These are phyloP conservation scores for Verticillium albo-atrum DNA, from an alignment of 2,329 filamentous ascomycete species.

Conservation along the genomic window DNA sequence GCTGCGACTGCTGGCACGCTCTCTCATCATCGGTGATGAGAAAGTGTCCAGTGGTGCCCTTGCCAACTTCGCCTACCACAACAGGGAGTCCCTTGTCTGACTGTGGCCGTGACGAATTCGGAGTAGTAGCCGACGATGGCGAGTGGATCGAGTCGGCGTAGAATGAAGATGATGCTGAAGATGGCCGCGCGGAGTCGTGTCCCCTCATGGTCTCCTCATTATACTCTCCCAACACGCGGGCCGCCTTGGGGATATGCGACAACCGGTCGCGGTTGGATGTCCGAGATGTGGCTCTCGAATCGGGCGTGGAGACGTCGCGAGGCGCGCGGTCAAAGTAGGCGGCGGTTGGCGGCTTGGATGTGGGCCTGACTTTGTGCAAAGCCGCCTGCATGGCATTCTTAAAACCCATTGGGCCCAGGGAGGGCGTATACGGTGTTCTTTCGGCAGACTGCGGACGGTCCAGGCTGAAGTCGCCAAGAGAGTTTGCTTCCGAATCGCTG, in stretches of 20 bases:
- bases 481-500: too few relatives aligned
- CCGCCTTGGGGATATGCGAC: not conserved
- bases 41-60: slow-evolving; percentile 6
- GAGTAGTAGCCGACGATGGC: slow-evolving; percentile 29
- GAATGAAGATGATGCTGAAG: slow-evolving; percentile 19
- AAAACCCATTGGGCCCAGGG: slow-evolving; percentile 15
- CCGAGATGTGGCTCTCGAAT: slow-evolving; percentile 5
- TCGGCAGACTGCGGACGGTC: not conserved
- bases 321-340: slow-evolving; percentile 6
- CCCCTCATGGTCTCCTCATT: slow-evolving; percentile 3
- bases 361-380: slow-evolving; percentile 16
- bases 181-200: slow-evolving; percentile 6
- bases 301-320: slow-evolving; percentile 3
- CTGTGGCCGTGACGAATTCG: slow-evolving; percentile 33
- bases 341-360: slow-evolving; percentile 10
- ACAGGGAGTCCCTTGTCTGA: slow-evolving; percentile 28
- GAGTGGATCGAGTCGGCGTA: slow-evolving; percentile 30
- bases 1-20: slow-evolving; percentile 7
- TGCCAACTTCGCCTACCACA: slow-evolving; percentile 8
- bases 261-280: slow-evolving; percentile 10
- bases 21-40: slow-evolving; percentile 9
- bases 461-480: too few relatives aligned
- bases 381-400: slow-evolving; percentile 29
- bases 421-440: not conserved
- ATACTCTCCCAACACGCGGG: not conserved